phyloP scores from a whole-genome alignment of 768 basidiomycete species.

The Tricholoma furcatifolium region DNA sequence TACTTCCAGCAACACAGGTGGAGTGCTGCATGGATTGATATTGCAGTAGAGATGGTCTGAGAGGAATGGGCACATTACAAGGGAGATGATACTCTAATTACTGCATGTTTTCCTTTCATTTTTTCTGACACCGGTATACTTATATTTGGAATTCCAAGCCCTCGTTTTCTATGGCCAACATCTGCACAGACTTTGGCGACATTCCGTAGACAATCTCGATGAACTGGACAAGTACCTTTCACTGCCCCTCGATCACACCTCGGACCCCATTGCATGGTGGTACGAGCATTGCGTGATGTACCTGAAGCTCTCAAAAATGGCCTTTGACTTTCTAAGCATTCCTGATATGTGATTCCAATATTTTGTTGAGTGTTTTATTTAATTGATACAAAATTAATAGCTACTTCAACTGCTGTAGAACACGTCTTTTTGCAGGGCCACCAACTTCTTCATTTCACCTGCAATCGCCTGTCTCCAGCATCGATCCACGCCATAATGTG shows the following conservation, averaged over 20 bases:
- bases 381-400: not conserved
- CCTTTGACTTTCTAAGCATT: slow-evolving; percentile 24
- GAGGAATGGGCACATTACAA: too few species aligned
- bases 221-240: too few species aligned
- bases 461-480: not conserved
- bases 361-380: not conserved
- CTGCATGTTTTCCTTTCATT: not conserved
- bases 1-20: slow-evolving; percentile 28
- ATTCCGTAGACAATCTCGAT: not conserved
- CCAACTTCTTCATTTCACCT: slow-evolving; percentile 1
- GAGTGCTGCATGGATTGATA: slow-evolving; percentile 24
- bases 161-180: not conserved
- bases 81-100: not conserved
- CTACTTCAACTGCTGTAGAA: slow-evolving; percentile 3
- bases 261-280: not conserved
- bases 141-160: not conserved
- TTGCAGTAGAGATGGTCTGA: too few species aligned
- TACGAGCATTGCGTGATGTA: too few species aligned
- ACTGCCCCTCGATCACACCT: not conserved
- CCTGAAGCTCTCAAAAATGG: slow-evolving; percentile 29
- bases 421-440: too few species aligned
- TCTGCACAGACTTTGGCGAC: not conserved
- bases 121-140: slow-evolving; percentile 1
- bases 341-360: slow-evolving; percentile 14
- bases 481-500: too few species aligned